Base-by-base conservation (phyloP, 179 eudicot genomes). In the Gypsophila paniculata region DNA sequence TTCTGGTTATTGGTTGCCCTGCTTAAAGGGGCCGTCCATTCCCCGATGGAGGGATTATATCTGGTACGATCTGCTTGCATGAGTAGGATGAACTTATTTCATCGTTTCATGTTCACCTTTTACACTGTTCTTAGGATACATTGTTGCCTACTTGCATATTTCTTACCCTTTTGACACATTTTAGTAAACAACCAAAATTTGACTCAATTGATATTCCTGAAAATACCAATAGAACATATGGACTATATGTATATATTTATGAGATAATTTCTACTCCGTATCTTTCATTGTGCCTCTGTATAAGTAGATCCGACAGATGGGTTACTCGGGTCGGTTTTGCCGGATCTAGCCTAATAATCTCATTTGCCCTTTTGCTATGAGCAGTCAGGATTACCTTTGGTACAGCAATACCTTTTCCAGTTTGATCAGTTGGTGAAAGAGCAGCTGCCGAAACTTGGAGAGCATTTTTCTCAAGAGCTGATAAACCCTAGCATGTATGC, bases 401-500 rank as follows among this genome's bases (percentile, higher is more conserved):
- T 94, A 25, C 97, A 94, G 72, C 97, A 92, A 78, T 94, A 94
- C 73, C 95, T 94, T 32, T 91, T 72, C 68, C 97, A 91, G 82
- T 88, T 94, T 38, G 99, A 94, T 44, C 86, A 75, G 65, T 79
- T 94, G 79, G 91, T 94, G 84, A 85, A 78, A 69, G 96, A 90
- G 75, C 74, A 79, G 39, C 52, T 90, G 75, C 99, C 97, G 8
- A 86, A 88, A 84, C 87, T 92, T n/a, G 99, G 97, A 62, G 96
- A 91, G 74, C 99, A 94, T 85, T 91, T 94, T 78, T 82, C 84
- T 65, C 85, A 84, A 74, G 99, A 94, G 85, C 78, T 79, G 86
- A 86, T 94, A 74, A 92, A 90, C 77, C 97, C 99, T 61, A 91
- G 95, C 86, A 94, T 94, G 99, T 95, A 95, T 70, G 97, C 91